phyloP scores from a whole-genome alignment of 441 rosid species.

The Capsella rubella region DNA sequence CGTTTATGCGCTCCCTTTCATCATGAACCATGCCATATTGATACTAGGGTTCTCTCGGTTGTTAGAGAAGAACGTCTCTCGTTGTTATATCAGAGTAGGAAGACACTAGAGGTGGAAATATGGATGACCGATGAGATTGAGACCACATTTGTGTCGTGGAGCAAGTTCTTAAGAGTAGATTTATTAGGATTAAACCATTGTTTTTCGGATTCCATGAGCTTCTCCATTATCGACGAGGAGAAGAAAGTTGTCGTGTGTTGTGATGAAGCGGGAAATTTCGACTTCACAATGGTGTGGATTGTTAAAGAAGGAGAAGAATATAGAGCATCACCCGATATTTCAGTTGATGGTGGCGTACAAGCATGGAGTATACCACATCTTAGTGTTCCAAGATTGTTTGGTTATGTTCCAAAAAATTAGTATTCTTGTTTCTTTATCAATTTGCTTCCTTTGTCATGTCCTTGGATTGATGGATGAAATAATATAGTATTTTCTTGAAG shows the following conservation, averaged over 20 bases:
- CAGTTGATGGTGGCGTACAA: too few species aligned
- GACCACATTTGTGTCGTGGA: not conserved
- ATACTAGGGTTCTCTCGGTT: not conserved
- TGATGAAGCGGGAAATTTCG: not conserved
- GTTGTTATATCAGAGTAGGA: not conserved
- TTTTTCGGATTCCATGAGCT: not conserved
- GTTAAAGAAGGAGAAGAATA: too few species aligned
- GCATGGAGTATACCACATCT: too few species aligned
- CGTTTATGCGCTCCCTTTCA: not conserved
- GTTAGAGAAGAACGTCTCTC: not conserved
- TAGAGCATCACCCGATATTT: too few species aligned
- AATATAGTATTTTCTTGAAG: too few species aligned
- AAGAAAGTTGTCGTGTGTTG: not conserved
- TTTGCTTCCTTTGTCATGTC: too few species aligned
- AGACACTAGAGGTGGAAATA: not conserved
- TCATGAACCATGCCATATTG: not conserved
- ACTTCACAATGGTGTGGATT: too few species aligned
- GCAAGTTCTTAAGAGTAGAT: not conserved
- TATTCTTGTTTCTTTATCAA: too few species aligned
- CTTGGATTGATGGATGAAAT: too few species aligned
- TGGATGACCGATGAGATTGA: not conserved
- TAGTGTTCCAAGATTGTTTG: too few species aligned
- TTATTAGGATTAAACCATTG: not conserved
- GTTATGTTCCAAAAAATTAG: too few species aligned
- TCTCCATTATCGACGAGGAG: not conserved